Evolutionary conservation across 768 basidiomycete genomes (phyloP), one percentile per base, ranked within the genome.

Genomic region (Suillus subalutaceus): DNA sequence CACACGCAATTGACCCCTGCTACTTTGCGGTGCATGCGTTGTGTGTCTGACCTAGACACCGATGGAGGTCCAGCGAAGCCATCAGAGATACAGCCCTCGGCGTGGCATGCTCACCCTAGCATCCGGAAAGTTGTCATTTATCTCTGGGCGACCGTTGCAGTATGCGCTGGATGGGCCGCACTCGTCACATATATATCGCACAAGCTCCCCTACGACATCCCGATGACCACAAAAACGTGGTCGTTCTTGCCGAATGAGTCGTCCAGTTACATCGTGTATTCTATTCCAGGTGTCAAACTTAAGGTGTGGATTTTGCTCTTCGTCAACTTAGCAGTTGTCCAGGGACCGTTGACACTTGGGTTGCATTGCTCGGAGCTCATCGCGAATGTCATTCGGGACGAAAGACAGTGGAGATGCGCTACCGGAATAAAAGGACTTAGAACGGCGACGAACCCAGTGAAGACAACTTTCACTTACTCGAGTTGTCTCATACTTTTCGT

Each of bases 291-390:
- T 23, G 12, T 6, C 50, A 1, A 12, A 13, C 16, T 10, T 50
- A 0, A 26, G 13, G 66, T 67, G 20, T 76, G 76, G 76, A 37
- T 62, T 0, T 37, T 74, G 63, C 70, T 71, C 65, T 77, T 74
- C n/a, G 9, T 68, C 66, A 76, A 66, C 62, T 67, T 76, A 67
- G 74, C 65, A 30, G 55, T 44, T 52, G 63, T 76, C 38, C 76
- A 77, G 15, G 76, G 76, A 52, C 69, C 73, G 2, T 50, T 76
- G 68, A 76, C 75, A 18, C 26, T 77, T 67, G 72, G 30, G 30
- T 65, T 76, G 4, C 75, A 76, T 52, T 76, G 72, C n/a, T 67
- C 73, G 1, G 75, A 77, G 64, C 69, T 76, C 7, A 67, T 76
- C 16, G 69, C 65, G 48, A 77, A 76, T 52, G 73, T 74, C 38